Conservation (phyloP, 169 alveolate genomes). For the Plasmodium knowlesi region DNA sequence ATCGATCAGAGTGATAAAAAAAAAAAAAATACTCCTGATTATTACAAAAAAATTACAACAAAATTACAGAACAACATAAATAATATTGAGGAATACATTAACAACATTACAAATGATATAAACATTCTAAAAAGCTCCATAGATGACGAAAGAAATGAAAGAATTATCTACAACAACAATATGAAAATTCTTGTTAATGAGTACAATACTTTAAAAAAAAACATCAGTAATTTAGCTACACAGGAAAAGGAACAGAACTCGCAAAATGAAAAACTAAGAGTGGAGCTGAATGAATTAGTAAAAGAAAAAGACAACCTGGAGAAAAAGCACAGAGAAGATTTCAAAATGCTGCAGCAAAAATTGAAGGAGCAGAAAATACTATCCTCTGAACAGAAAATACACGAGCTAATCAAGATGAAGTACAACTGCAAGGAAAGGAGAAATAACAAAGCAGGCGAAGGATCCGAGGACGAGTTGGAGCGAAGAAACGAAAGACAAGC, state of each 20-base stretch:
- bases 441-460: slow-evolving; percentile 11
- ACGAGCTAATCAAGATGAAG: slow-evolving; percentile 33
- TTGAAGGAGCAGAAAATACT: slow-evolving; percentile 71
- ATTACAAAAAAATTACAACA: slow-evolving; percentile 43
- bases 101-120: slow-evolving; percentile 73
- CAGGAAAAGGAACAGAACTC: slow-evolving; percentile 49
- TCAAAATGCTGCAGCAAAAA: slow-evolving; percentile 69
- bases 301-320: slow-evolving; percentile 71
- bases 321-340: slow-evolving; percentile 73
- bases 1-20: slow-evolving; percentile 55
- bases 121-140: slow-evolving; percentile 36
- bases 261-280: slow-evolving; percentile 29
- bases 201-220: slow-evolving; percentile 62
- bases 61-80: slow-evolving; percentile 66
- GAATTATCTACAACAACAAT: slow-evolving; percentile 64
- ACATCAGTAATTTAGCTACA: slow-evolving; percentile 5
- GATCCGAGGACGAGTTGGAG: neutral
- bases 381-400: slow-evolving; percentile 63
- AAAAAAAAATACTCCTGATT: slow-evolving; percentile 55
- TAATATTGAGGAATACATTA: slow-evolving; percentile 61
- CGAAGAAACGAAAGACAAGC: neutral
- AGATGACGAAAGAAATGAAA: slow-evolving; percentile 74
- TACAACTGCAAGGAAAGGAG: slow-evolving; percentile 26
- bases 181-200: slow-evolving; percentile 72
- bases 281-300: slow-evolving; percentile 31